Percentiles rank a stretch among this genome's conserved stretches.
Evolutionary conservation across 2,329 filamentous ascomycete species (phyloP).

Genomic region (Fusarium pseudograminearum): DNA sequence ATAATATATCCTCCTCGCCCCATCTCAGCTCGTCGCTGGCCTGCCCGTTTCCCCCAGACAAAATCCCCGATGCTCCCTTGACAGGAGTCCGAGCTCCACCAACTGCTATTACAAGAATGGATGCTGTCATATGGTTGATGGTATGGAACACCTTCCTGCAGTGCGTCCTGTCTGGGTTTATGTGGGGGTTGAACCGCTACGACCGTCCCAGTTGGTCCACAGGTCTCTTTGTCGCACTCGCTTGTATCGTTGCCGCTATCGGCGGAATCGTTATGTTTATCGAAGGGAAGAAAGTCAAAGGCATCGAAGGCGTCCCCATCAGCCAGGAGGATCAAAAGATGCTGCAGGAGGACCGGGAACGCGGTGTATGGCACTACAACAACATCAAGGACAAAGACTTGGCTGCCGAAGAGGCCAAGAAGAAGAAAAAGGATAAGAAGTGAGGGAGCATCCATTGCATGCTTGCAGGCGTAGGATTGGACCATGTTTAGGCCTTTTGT

Average conservation of each 20-base stretch:
- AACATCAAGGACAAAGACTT: constrained; percentile 55
- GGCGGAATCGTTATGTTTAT: constrained; percentile 77
- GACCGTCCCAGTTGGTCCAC: constrained; percentile 83
- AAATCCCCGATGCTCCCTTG: constrained; percentile 74
- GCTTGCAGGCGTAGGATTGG: not conserved
- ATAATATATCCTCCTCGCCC: constrained; percentile 61
- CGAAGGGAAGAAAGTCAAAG: constrained; percentile 79
- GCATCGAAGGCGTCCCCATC: constrained; percentile 77
- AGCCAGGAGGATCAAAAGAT: constrained; percentile 65
- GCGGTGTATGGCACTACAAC: constrained; percentile 68
- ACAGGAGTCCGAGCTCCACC: constrained; percentile 77
- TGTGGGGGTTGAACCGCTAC: constrained; percentile 84
- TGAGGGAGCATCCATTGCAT: not conserved
- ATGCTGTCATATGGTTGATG: constrained; percentile 83
- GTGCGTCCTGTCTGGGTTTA: constrained; percentile 77
- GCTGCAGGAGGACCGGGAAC: constrained; percentile 64
- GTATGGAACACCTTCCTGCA: constrained; percentile 85
- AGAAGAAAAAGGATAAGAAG: constrained; percentile 43
- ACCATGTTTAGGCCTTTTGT: constrained; percentile 1
- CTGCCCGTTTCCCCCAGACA: constrained; percentile 73
- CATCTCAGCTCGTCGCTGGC: constrained; percentile 43
- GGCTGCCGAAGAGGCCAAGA: constrained; percentile 27
- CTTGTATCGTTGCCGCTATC: constrained; percentile 74
- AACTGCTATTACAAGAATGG: constrained; percentile 79
- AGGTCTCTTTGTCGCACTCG: constrained; percentile 81